A percentile compares a stretch with the other conserved stretches of the same genome.
Conservation (phyloP, 257 asterid genomes). For the Cinchona pubescens region DNA sequence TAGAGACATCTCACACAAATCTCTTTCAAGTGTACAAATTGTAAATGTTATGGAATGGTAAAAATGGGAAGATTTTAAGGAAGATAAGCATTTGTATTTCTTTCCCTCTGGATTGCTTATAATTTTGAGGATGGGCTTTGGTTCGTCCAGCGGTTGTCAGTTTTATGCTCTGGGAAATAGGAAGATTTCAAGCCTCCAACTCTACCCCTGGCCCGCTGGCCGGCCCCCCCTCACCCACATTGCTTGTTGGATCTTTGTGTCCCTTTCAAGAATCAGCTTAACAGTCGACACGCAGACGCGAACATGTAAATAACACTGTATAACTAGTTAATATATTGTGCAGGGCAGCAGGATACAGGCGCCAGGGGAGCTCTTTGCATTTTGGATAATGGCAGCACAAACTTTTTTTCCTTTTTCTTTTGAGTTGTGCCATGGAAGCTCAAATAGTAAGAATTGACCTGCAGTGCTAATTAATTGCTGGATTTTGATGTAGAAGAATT, state of each 20-base stretch:
- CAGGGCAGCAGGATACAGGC: conserved; percentile 10
- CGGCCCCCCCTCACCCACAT: not conserved
- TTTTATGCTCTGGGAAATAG: not conserved
- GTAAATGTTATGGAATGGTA: too few relatives aligned
- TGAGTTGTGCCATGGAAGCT: not conserved
- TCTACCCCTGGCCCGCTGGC: conserved; percentile 13
- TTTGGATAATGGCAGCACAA: not conserved
- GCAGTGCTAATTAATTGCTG: not conserved
- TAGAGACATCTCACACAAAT: too few relatives aligned
- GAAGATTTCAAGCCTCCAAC: conserved; percentile 20
- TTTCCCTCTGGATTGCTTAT: not conserved
- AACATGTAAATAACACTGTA: conserved; percentile 3
- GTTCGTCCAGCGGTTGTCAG: too few relatives aligned
- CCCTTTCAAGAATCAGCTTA: conserved; percentile 10
- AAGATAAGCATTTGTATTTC: not conserved
- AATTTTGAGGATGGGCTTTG: not conserved
- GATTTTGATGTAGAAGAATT: not conserved
- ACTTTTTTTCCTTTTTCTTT: too few relatives aligned
- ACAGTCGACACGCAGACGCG: not conserved
- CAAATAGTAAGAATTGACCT: not conserved
- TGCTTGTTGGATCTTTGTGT: conserved; percentile 20
- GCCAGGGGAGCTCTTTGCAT: not conserved
- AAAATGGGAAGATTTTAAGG: too few relatives aligned
- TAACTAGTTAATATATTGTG: not conserved
- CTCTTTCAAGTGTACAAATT: too few relatives aligned